A percentile compares a stretch with the other conserved stretches of the same genome.
Evolutionary conservation across 805 yeast species (phyloP).

Genomic region (Tetrapisispora namnaoensis): DNA sequence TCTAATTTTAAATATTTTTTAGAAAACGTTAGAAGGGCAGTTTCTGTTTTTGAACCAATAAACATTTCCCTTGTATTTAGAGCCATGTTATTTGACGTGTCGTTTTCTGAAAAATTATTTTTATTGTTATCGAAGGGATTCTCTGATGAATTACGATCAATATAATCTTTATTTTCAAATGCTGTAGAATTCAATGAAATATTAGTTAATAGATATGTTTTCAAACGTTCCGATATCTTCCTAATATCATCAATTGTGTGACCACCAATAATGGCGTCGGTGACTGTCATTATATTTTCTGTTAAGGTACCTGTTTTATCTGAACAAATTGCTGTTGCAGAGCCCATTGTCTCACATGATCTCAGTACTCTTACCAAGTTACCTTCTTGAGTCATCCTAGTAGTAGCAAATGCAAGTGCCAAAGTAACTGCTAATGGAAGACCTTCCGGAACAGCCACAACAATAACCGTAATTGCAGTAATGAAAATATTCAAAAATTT

Average conservation of each 20-base stretch:
- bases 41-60: constrained; percentile 90
- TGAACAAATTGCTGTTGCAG: constrained; percentile 93
- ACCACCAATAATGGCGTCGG: constrained; percentile 59
- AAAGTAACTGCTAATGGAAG: constrained; percentile 94
- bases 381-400: constrained; percentile 94
- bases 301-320: constrained; percentile 97
- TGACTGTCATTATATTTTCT: constrained; percentile 87
- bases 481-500: constrained; percentile 77
- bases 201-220: constrained; percentile 38
- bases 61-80: constrained; percentile 44
- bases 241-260: constrained; percentile 27
- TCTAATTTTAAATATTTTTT: constrained; percentile 42
- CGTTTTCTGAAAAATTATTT: not conserved
- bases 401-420: constrained; percentile 95
- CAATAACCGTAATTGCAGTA: constrained; percentile 85
- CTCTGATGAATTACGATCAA: not conserved
- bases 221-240: constrained; percentile 10
- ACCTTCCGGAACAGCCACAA: constrained; percentile 99
- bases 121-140: constrained; percentile 1
- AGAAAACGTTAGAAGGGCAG: constrained; percentile 71
- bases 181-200: constrained; percentile 80
- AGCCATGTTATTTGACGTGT: not conserved
- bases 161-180: constrained; percentile 51
- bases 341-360: constrained; percentile 98
- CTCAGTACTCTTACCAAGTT: constrained; percentile 88